phyloP scores from a whole-genome alignment of 768 basidiomycete species.

The Cubamyces lactineus region DNA sequence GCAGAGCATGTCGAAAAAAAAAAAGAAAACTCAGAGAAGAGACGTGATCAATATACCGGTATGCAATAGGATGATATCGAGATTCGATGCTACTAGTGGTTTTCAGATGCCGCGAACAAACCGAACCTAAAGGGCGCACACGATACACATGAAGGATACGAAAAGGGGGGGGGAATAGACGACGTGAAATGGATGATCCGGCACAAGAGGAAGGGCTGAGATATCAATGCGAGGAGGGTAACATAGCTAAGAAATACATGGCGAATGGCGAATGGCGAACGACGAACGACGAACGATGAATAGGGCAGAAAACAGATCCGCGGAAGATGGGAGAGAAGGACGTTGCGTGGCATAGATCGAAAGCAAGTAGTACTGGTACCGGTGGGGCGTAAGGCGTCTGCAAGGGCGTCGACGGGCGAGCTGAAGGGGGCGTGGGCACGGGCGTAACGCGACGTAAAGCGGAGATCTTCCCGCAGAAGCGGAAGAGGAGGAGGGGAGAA shows the following conservation, averaged over 20 bases:
- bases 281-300: neutral
- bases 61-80: neutral
- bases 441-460: neutral
- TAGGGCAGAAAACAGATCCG: neutral
- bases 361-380: conserved; percentile 4
- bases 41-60: no score
- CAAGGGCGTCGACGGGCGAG: neutral
- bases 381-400: no score
- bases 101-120: neutral
- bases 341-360: conserved; percentile 11
- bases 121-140: neutral
- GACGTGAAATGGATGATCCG: no score
- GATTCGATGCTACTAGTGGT: neutral
- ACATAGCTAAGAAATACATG: conserved; percentile 22
- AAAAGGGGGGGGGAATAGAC: neutral
- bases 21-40: neutral
- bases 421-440: neutral
- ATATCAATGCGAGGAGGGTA: neutral
- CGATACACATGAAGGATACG: no score
- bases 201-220: neutral
- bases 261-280: neutral
- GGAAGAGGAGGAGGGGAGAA: no score
- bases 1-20: neutral
- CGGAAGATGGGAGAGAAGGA: neutral
- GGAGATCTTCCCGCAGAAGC: conserved; percentile 1